These are phyloP conservation scores for Solanum dulcamara DNA, from an alignment of 257 asterid species.

Conservation along the genomic window DNA sequence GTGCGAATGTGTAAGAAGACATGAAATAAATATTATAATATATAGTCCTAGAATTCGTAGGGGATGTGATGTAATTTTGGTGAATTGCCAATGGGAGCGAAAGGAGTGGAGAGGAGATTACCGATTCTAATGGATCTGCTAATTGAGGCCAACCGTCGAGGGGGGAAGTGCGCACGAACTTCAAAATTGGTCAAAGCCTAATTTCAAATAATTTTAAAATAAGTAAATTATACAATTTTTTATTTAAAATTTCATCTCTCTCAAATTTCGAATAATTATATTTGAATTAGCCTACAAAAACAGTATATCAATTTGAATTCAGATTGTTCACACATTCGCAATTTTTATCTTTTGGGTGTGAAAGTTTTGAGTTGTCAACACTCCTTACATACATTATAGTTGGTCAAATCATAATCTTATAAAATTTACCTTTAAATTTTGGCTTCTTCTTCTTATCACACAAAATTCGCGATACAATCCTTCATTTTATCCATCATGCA, in stretches of 20 bases:
- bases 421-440: background rate
- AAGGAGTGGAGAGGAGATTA: background rate
- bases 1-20: background rate
- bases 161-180: background rate
- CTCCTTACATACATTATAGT: too few species aligned
- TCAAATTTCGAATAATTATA: too few species aligned
- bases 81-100: background rate
- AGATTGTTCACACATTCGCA: too few species aligned
- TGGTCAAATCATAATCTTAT: background rate
- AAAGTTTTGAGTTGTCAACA: background rate
- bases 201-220: background rate
- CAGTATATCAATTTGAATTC: background rate
- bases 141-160: background rate
- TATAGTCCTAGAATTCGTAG: conserved; percentile 1
- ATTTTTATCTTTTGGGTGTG: too few species aligned
- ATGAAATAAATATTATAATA: background rate
- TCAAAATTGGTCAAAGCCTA: background rate
- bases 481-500: too few species aligned
- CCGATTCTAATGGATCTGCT: background rate
- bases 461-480: too few species aligned
- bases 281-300: background rate
- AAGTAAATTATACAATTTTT: background rate
- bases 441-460: background rate
- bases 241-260: too few species aligned
- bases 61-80: background rate